A percentile compares a stretch with the other conserved stretches of the same genome.
Conservation (phyloP, 2,329 filamentous ascomycete species). For the Colletotrichum gigasporum region DNA sequence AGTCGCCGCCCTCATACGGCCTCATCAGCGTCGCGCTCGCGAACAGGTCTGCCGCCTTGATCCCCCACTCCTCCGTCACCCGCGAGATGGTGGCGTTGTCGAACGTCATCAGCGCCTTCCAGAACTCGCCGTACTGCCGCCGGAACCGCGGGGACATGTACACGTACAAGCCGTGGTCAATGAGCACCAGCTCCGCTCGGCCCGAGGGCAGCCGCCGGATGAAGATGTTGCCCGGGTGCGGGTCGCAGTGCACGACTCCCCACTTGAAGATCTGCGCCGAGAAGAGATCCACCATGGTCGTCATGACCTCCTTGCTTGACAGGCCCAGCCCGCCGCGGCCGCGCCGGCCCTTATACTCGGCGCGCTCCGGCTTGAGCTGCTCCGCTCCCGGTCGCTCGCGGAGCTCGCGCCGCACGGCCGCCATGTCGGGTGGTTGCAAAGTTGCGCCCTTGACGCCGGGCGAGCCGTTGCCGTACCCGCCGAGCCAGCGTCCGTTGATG, state of each 20-base stretch:
- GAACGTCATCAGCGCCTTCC: conserved; percentile 93
- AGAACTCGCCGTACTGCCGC: conserved; percentile 87
- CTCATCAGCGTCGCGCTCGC: conserved; percentile 89
- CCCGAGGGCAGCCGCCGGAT: conserved; percentile 85
- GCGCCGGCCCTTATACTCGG: conserved; percentile 78
- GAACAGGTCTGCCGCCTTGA: conserved; percentile 89
- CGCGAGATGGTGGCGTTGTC: conserved; percentile 82
- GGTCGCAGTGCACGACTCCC: conserved; percentile 95
- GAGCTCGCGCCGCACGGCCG: conserved; percentile 54
- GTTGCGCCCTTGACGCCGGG: conserved; percentile 78
- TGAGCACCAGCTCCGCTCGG: conserved; percentile 89
- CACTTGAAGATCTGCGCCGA: conserved; percentile 98
- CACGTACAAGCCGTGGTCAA: conserved; percentile 97
- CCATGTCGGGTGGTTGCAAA: conserved; percentile 61
- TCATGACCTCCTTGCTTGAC: conserved; percentile 88
- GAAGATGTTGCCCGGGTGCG: conserved; percentile 97
- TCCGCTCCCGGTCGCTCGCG: conserved; percentile 63
- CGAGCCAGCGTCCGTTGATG: conserved; percentile 81
- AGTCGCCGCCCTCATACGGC: conserved; percentile 88
- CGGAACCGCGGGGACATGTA: conserved; percentile 87
- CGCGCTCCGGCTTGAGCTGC: conserved; percentile 81
- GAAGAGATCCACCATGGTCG: conserved; percentile 95
- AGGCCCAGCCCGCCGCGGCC: conserved; percentile 85
- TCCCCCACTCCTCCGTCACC: conserved; percentile 84
- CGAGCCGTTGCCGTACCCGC: conserved; percentile 78